These are phyloP conservation scores for Blastobotrys ciferrii DNA, from an alignment of 1,139 yeast genomes.

Conservation along the genomic window DNA sequence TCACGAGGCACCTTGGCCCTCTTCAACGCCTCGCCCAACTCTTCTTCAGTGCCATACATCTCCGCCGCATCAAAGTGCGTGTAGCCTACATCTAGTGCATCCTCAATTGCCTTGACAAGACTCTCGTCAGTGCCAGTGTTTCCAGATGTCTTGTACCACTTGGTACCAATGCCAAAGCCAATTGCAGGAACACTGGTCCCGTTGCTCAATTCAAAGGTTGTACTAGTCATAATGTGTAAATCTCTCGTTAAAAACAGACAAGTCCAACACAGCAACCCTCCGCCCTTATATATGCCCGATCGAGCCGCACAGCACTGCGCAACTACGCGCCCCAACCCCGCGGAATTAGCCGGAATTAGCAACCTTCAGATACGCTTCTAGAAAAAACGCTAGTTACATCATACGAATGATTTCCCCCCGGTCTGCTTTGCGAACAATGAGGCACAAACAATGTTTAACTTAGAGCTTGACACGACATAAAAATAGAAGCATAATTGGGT, in stretches of 20 bases:
- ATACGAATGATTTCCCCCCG: too few species aligned
- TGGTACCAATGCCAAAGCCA: conserved; percentile 58
- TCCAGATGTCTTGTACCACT: conserved; percentile 46
- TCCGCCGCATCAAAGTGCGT: conserved; percentile 66
- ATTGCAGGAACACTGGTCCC: conserved; percentile 49
- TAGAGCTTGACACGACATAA: too few species aligned
- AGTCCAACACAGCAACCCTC: not conserved
- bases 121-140: conserved; percentile 42
- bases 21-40: conserved; percentile 55
- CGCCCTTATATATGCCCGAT: not conserved
- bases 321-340: too few species aligned
- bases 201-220: conserved; percentile 29
- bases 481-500: too few species aligned
- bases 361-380: too few species aligned
- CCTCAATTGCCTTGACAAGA: conserved; percentile 48
- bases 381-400: too few species aligned
- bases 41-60: conserved; percentile 61
- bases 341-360: not conserved
- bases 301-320: too few species aligned
- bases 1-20: conserved; percentile 32
- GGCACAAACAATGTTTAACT: too few species aligned
- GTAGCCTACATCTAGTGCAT: conserved; percentile 54
- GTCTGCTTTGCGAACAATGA: too few species aligned
- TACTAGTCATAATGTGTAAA: conserved; percentile 5
- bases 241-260: too few species aligned